phyloP scores from a whole-genome alignment of 768 basidiomycete species.

The Strobilomyces echinocephalus region DNA sequence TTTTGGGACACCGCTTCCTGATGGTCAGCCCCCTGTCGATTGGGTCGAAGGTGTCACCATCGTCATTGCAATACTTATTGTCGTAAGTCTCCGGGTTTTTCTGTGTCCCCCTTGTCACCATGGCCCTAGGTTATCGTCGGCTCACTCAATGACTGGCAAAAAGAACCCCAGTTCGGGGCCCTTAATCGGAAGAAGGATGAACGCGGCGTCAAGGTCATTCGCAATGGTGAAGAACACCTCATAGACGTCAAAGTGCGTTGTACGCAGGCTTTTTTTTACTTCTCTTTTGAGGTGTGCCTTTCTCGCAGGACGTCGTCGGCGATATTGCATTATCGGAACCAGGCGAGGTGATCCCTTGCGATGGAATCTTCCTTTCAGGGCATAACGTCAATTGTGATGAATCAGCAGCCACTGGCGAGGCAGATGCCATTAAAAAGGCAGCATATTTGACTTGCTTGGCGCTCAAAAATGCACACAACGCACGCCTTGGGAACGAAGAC shows the following conservation, averaged over 20 bases:
- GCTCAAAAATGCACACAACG: slow-evolving; percentile 35
- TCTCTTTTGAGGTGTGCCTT: slow-evolving; percentile 14
- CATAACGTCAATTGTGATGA: slow-evolving; percentile 96
- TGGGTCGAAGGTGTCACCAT: slow-evolving; percentile 96
- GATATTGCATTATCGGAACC: slow-evolving; percentile 91
- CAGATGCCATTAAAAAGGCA: slow-evolving; percentile 88
- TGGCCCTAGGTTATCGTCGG: slow-evolving; percentile 74
- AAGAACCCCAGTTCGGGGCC: slow-evolving; percentile 90
- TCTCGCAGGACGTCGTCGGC: slow-evolving; percentile 80
- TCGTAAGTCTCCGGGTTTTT: slow-evolving; percentile 43
- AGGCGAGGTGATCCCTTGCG: slow-evolving; percentile 93
- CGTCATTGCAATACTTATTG: slow-evolving; percentile 69
- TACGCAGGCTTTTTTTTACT: not conserved
- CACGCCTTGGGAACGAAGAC: slow-evolving; percentile 19
- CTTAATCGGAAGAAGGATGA: slow-evolving; percentile 96
- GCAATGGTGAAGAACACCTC: slow-evolving; percentile 62
- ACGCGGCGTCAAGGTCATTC: slow-evolving; percentile 80
- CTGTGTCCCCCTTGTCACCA: not conserved
- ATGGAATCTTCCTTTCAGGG: slow-evolving; percentile 88
- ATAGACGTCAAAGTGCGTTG: slow-evolving; percentile 74
- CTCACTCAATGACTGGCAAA: slow-evolving; percentile 96
- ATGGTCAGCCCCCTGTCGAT: slow-evolving; percentile 73
- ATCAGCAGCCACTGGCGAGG: slow-evolving; percentile 94
- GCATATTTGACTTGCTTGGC: slow-evolving; percentile 70
- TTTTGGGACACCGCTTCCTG: slow-evolving; percentile 64